Base-by-base conservation (phyloP, 2,329 filamentous ascomycete genomes). In the Alternaria infectoria region DNA sequence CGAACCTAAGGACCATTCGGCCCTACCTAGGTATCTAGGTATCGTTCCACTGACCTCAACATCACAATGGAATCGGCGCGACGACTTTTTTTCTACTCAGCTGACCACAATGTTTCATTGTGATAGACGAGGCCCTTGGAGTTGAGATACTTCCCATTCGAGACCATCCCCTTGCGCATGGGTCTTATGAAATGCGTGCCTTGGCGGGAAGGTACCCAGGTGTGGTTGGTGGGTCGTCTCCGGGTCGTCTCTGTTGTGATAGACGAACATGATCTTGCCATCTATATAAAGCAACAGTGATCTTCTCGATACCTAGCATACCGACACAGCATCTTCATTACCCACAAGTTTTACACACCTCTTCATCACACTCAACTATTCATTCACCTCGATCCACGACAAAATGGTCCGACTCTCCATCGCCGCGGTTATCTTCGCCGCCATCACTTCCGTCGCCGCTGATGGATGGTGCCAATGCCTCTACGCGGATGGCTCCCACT, bases 401-500 rank as follows among this genome's bases (percentile, higher is more conserved):
- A 59, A 59, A 36, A 59, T 59, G 57, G 57, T 59, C 36, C 57
- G 57, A 30, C 25, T 54, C 17, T 54, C 57, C 5, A 46, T 52
- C 49, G 30, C 52, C 49, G 36, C 47, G 6, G 47, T 52, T 11
- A 25, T 54, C 57, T 45, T 59, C 47, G 25, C 47, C 36, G 36
- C 57, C n/a, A 36, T 59, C 36, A 25, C 47, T 45, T 54, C 36
- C 32, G 57, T 52, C 57, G 47, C 57, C 36, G 57, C 57, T 17
- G 47, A 59, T 25, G 47, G 57, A 52, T 59, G 9, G 17, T 59
- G 57, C 26, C 57, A 59, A 52, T 59, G 57, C 17, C 57, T 59
- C 36, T 59, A 23, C 49, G n/a, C 32, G n/a, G 47, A 59, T 17
- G 57, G 57, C 40, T 59, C 57, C 47, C 57, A 59, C 47, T 59